Evolutionary conservation across 371 early-diverging fungal species (phyloP), one percentile per base, ranked within the genome.

Genomic region (Actinomortierella wolfii): DNA sequence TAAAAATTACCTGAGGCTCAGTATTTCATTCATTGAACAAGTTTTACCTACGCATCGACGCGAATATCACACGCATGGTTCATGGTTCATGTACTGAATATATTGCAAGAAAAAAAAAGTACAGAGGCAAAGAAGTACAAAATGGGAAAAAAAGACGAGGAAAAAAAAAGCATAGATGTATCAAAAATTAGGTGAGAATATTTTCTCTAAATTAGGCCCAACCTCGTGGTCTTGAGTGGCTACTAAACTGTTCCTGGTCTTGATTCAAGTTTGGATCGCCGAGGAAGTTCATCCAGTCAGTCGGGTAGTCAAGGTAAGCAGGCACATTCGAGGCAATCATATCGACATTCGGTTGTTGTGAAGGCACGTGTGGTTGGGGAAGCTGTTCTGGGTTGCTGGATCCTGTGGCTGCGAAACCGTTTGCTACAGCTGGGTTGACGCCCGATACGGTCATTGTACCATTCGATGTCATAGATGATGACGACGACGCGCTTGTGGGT

Each of bases 401-500:
- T 34, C 34, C 11, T 34, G 34, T 34, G 34, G 34, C 34, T 11
- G 4, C 7, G 34, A 34, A 34, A 34, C n/a, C 51, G 56, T 18
- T n/a, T n/a, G n/a, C n/a, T n/a, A n/a, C n/a, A n/a, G n/a, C n/a
- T n/a, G n/a, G n/a, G n/a, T n/a, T n/a, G n/a, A 49, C 26, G 25
- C 3, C 20, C 23, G 51, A 26, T 41, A 54, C 17, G 43, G 51
- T 41, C 42, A 45, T 11, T 14, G 47, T 52, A 26, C 55, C n/a
- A 45, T 39, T 18, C 44, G 60, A 29, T 49, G 60, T 5, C 14
- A 46, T 46, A 39, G 67, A 3, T 51, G 60, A 8, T 46, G 57
- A 21, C 24, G n/a, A 7, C 28, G 49, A 15, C 29, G 11, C 17
- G 5, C 20, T 18, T 51, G 58, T 3, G 52, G 23, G 7, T 20